Evolutionary conservation across 148 eudicot species (phyloP), one percentile per base, ranked within the genome.

Genomic region (Rhododendron griersonianum): DNA sequence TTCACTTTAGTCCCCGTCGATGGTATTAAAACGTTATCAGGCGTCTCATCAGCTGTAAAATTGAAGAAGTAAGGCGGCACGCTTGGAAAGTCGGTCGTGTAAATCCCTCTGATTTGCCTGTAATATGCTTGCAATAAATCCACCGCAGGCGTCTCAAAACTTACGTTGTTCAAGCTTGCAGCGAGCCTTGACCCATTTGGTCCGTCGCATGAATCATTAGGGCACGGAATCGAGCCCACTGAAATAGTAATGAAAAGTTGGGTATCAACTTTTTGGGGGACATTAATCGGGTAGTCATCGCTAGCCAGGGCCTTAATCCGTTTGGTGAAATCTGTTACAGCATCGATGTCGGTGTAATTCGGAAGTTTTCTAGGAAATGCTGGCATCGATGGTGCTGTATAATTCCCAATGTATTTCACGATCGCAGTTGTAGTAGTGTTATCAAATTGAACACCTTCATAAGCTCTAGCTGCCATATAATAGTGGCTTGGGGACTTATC

Each of bases 371-470:
- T 25, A 3, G 91, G 91, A 47, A 79, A 78, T 14, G 69, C 7
- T 13, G 87, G 71, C 3, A 75, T 77, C 5, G 67, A 18, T 15
- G 87, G 84, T 10, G 90, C 0, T 1, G 53, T 63, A 84, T 67
- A 61, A 6, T 53, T 84, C 0, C 81, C 81, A 0, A 11, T 19
- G 69, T 89, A 89, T 19, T 65, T 11, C 61, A 89, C 19, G 16
- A 89, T 35, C 11, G 89, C 91, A 9, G 91, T 89, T 39, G 91
- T 87, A 81, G 89, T 89, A 41, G 87, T 88, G 57, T 85, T 87
- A 35, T 84, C 86, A 21, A 35, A 87, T 7, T 7, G 3, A 45
- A 59, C 67, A 9, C 80, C 82, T 2, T 28, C 88, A 8, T 14
- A 83, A 0, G 89, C 83, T 33, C 89, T 71, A 11, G 89, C 71